Base-by-base conservation (phyloP, 345 rosid species). In the Eucalyptus melliodora region DNA sequence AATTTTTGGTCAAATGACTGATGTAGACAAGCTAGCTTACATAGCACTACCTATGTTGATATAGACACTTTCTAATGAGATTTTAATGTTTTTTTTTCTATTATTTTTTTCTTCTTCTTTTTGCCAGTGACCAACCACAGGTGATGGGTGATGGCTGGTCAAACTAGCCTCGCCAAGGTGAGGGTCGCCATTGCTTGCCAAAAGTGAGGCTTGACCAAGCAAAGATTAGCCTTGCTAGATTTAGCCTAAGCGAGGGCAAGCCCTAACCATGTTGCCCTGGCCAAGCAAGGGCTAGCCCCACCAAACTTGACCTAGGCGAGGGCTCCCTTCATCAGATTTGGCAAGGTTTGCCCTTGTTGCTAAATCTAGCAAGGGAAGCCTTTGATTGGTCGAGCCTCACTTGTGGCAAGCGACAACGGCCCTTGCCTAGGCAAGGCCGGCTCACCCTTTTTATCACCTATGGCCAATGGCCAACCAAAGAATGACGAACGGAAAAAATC, bases 121-220 rank as follows among this genome's bases (percentile, higher is more conserved):
- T 56, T 56, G 62, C 27, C 6, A 4, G 6, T 4, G 0, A 56
- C 30, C 8, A 0, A 56, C 1, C 14, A 9, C 3, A 2, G 2
- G 30, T 24, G 13, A 56, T 23, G 26, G 6, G 12, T 24, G 13
- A 56, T 24, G 27, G 1, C 30, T 0, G 2, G 0, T 9, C 12
- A 0, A 56, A 26, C 14, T 56, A 56, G 30, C 62, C 62, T 56
- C 27, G 1, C 30, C 3, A 9, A 0, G 62, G 30, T 0, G 2
- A 56, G 30, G 62, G 13, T 56, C 13, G 6, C 6, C 6, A 26
- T 56, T 56, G 62, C 62, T 26, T 0, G 6, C 62, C 30, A 56
- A 11, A 56, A 26, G 6, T 1, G 6, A 24, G 30, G 62, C 62
- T 6, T 56, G 30, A 56, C 13, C 62, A 23, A 56, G 26, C 30